Conservation (phyloP, 2,329 filamentous ascomycete genomes). For the Fusarium sororula region DNA sequence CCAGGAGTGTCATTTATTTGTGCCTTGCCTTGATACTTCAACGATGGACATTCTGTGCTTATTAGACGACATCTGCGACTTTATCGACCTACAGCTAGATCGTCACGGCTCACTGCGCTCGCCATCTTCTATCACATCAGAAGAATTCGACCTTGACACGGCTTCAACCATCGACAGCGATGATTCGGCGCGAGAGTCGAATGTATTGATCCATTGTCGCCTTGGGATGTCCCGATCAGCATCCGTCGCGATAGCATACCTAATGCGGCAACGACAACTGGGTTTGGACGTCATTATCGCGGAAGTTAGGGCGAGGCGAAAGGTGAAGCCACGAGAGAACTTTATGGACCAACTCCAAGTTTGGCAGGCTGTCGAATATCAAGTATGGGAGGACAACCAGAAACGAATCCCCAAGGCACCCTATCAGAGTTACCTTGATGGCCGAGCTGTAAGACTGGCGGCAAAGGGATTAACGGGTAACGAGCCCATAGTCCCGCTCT, state of each 20-base stretch:
- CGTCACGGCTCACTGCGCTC: neutral
- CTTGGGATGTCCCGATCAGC: conserved; percentile 46
- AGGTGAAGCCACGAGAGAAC: conserved; percentile 41
- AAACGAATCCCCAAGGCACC: conserved; percentile 38
- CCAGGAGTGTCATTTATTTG: conserved; percentile 33
- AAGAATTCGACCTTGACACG: conserved; percentile 2
- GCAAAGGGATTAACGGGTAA: conserved; percentile 35
- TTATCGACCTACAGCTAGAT: conserved; percentile 36
- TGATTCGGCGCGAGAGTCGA: neutral
- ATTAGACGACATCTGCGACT: conserved; percentile 39
- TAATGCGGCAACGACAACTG: conserved; percentile 43
- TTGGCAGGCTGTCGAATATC: conserved; percentile 45
- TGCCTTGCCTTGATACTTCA: conserved; percentile 37
- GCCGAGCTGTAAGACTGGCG: conserved; percentile 29
- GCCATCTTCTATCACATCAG: neutral
- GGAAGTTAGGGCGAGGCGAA: conserved; percentile 33
- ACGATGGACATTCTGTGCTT: conserved; percentile 39
- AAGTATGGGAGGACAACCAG: conserved; percentile 44
- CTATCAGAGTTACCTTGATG: conserved; percentile 37
- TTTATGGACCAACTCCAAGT: conserved; percentile 46
- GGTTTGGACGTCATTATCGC: conserved; percentile 25
- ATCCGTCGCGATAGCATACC: conserved; percentile 45
- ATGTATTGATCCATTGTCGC: conserved; percentile 49
- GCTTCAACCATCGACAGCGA: conserved; percentile 9
- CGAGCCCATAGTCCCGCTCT: conserved; percentile 28